These are phyloP conservation scores for Fusarium austroafricanum DNA, from an alignment of 2,329 filamentous ascomycete species.

Conservation along the genomic window DNA sequence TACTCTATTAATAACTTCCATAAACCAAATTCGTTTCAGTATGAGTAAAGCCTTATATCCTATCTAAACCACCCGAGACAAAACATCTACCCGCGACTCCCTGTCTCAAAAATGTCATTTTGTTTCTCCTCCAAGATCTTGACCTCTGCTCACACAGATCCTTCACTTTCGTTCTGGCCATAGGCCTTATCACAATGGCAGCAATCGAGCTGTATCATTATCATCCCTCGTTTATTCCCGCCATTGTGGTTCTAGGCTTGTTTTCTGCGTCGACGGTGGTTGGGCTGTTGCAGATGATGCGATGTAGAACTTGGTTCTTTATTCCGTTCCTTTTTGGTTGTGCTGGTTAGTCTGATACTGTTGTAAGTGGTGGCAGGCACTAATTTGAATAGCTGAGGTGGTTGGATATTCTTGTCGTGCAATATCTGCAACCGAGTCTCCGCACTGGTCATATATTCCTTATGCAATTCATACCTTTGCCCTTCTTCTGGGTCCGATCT, in stretches of 20 bases:
- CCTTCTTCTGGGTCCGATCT: conserved; percentile 51
- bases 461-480: conserved; percentile 54
- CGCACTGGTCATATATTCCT: conserved; percentile 46
- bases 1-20: too few species aligned
- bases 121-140: conserved; percentile 1
- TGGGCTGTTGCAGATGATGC: conserved; percentile 55
- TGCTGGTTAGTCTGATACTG: conserved; percentile 51
- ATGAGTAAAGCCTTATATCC: not conserved
- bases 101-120: conserved; percentile 19
- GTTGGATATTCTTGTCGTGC: conserved; percentile 59
- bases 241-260: conserved; percentile 54
- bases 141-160: not conserved
- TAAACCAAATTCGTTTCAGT: too few species aligned
- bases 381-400: conserved; percentile 33
- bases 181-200: conserved; percentile 6
- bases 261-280: conserved; percentile 51
- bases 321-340: conserved; percentile 63
- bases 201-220: conserved; percentile 57
- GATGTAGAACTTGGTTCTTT: conserved; percentile 61
- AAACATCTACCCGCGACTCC: conserved; percentile 1
- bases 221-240: conserved; percentile 56
- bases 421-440: conserved; percentile 54
- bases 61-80: conserved; percentile 1
- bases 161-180: not conserved
- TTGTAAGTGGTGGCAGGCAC: not conserved